phyloP scores from a whole-genome alignment of 176 grass and related monocot genomes.

The Pontederia paniculata region DNA sequence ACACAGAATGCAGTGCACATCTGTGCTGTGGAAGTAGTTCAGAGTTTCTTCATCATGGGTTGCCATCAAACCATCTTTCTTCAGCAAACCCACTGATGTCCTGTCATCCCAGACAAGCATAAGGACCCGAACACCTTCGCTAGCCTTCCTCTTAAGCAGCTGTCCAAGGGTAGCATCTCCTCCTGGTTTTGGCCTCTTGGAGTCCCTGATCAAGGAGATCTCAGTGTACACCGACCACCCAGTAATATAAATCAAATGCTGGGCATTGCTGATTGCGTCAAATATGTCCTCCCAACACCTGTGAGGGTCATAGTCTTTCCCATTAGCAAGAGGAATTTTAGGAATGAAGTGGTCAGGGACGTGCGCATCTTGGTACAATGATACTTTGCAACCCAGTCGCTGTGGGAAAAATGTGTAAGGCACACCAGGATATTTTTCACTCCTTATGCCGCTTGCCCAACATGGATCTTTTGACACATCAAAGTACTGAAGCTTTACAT shows the following conservation, averaged over 20 bases:
- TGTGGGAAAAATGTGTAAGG: conserved; percentile 22
- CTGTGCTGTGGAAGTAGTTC: conserved; percentile 4
- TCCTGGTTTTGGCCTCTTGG: conserved; percentile 14
- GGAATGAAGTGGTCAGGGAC: conserved; percentile 19
- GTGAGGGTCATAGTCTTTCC: conserved; percentile 3
- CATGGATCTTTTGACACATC: conserved; percentile 14
- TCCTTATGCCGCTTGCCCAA: conserved; percentile 8
- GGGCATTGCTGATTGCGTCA: conserved; percentile 17
- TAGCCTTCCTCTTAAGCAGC: conserved; percentile 16
- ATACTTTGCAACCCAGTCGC: conserved; percentile 11
- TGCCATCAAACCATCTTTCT: conserved; percentile 21
- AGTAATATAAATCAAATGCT: conserved; percentile 21
- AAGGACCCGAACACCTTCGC: conserved; percentile 17
- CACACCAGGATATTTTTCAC: conserved; percentile 18
- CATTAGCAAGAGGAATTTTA: conserved; percentile 14
- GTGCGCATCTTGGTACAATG: conserved; percentile 18
- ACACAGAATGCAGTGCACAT: conserved; percentile 17
- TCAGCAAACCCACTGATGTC: conserved; percentile 15
- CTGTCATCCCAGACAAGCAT: conserved; percentile 24
- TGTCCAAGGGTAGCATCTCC: conserved; percentile 15
- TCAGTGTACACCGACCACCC: conserved; percentile 17
- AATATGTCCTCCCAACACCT: conserved; percentile 20
- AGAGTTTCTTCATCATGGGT: conserved; percentile 16
- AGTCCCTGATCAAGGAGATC: conserved; percentile 8
- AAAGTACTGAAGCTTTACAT: conserved; percentile 16